Evolutionary conservation across 148 eudicot genomes (phyloP).

Genomic region (Nepenthes mirabilis): DNA sequence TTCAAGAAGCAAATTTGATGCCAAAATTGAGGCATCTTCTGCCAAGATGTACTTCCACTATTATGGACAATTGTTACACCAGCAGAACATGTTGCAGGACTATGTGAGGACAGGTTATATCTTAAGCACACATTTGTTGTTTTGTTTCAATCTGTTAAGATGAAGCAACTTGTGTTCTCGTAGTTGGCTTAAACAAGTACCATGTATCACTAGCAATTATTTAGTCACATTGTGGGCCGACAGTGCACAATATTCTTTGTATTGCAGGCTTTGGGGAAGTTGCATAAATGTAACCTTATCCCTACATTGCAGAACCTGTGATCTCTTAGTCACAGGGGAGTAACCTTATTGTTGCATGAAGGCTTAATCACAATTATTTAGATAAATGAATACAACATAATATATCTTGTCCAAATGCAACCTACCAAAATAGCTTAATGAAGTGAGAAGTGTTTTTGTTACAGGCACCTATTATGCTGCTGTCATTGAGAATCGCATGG

Average conservation of each 20-base stretch:
- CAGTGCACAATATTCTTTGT: too few relatives aligned
- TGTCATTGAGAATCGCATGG: constrained; percentile 81
- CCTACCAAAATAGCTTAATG: background rate
- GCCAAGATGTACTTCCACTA: constrained; percentile 96
- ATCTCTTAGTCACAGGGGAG: too few relatives aligned
- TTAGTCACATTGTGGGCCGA: too few relatives aligned
- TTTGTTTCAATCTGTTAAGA: background rate
- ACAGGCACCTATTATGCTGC: constrained; percentile 95
- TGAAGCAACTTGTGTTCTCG: background rate
- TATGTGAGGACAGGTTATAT: constrained; percentile 93
- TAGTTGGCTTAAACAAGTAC: background rate
- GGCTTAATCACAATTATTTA: background rate
- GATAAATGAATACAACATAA: too few relatives aligned
- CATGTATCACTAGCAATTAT: too few relatives aligned
- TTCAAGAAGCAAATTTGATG: constrained; percentile 73
- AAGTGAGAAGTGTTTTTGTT: constrained; percentile 9
- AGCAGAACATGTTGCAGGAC: constrained; percentile 98
- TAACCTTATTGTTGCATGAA: too few relatives aligned
- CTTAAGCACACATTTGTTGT: background rate
- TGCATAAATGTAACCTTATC: too few relatives aligned
- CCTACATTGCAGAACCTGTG: too few relatives aligned
- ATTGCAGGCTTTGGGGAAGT: too few relatives aligned
- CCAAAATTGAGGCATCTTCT: constrained; percentile 84
- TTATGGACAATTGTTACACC: constrained; percentile 92
- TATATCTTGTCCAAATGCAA: background rate